phyloP scores from a whole-genome alignment of 768 basidiomycete genomes.

The Termitomyces heimii region DNA sequence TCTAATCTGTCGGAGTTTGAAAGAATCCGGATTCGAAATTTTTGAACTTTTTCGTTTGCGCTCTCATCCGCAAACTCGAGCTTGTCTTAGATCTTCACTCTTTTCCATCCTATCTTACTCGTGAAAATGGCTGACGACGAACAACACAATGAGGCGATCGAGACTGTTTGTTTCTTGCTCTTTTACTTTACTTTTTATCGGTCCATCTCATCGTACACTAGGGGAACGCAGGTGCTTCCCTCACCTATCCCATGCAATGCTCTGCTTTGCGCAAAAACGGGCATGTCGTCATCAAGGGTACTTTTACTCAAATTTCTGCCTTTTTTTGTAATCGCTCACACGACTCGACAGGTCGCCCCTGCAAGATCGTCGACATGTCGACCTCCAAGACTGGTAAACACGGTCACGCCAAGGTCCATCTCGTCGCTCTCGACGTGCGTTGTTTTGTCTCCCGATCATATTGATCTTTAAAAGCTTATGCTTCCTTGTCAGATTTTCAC shows the following conservation, averaged over 20 bases:
- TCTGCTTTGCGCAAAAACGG: constrained; percentile 92
- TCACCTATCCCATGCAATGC: constrained; percentile 88
- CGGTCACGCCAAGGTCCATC: constrained; percentile 99
- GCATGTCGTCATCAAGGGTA: constrained; percentile 94
- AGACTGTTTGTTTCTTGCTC: constrained; percentile 47
- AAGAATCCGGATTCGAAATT: constrained; percentile 12
- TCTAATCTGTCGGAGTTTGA: constrained; percentile 19
- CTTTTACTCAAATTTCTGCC: constrained; percentile 5
- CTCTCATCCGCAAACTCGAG: constrained; percentile 16
- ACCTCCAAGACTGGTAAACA: constrained; percentile 99
- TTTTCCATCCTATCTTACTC: constrained; percentile 16
- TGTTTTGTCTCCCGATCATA: neutral
- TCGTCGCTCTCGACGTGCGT: constrained; percentile 93
- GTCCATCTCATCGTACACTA: constrained; percentile 20
- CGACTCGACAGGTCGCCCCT: constrained; percentile 65
- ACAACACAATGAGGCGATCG: constrained; percentile 80
- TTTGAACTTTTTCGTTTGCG: constrained; percentile 12
- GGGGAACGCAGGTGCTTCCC: constrained; percentile 71
- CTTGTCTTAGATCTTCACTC: constrained; percentile 19
- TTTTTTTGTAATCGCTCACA: neutral
- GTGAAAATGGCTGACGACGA: constrained; percentile 85
- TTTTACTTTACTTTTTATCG: neutral
- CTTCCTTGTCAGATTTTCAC: constrained; percentile 81
- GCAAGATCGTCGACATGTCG: constrained; percentile 99
- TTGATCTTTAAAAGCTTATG: constrained; percentile 8